A percentile compares a stretch with the other conserved stretches of the same genome.
Conservation (phyloP, 2,329 filamentous ascomycete species). For the Zelopaecilomyces penicillatus region DNA sequence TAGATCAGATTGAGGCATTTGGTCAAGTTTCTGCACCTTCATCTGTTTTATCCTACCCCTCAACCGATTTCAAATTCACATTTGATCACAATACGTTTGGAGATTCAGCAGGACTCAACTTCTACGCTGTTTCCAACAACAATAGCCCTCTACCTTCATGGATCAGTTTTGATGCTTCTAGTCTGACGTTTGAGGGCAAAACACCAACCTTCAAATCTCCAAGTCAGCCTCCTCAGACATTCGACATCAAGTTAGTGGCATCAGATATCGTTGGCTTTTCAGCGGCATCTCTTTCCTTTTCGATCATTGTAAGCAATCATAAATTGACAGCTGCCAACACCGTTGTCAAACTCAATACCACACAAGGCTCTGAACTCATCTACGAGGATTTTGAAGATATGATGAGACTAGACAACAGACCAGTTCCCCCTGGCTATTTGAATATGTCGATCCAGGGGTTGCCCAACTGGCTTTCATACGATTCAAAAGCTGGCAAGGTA, state of each 20-base stretch:
- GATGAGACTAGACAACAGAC: conserved; percentile 50
- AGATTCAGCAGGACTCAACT: conserved; percentile 47
- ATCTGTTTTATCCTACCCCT: conserved; percentile 48
- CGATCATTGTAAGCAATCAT: conserved; percentile 63
- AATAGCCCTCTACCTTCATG: conserved; percentile 81
- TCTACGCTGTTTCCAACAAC: conserved; percentile 68
- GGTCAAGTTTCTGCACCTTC: conserved; percentile 53
- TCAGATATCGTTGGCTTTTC: conserved; percentile 75
- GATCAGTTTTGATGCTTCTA: conserved; percentile 62
- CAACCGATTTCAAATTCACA: conserved; percentile 42
- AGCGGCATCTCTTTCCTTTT: conserved; percentile 56
- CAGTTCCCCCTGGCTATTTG: conserved; percentile 42
- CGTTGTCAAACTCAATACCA: conserved; percentile 49
- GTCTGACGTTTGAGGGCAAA: conserved; percentile 60
- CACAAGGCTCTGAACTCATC: conserved; percentile 39
- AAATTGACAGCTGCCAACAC: conserved; percentile 56
- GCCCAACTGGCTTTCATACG: conserved; percentile 63
- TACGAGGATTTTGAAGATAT: conserved; percentile 43
- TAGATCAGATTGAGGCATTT: conserved; percentile 47
- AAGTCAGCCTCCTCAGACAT: conserved; percentile 60
- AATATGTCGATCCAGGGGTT: conserved; percentile 41
- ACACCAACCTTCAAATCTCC: conserved; percentile 58
- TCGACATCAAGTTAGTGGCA: conserved; percentile 64
- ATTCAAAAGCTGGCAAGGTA: conserved; percentile 52
- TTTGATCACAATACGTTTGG: conserved; percentile 56